A percentile compares a stretch with the other conserved stretches of the same genome.
phyloP scores from a whole-genome alignment of 306 rosid genomes.

The Fagus sylvatica region DNA sequence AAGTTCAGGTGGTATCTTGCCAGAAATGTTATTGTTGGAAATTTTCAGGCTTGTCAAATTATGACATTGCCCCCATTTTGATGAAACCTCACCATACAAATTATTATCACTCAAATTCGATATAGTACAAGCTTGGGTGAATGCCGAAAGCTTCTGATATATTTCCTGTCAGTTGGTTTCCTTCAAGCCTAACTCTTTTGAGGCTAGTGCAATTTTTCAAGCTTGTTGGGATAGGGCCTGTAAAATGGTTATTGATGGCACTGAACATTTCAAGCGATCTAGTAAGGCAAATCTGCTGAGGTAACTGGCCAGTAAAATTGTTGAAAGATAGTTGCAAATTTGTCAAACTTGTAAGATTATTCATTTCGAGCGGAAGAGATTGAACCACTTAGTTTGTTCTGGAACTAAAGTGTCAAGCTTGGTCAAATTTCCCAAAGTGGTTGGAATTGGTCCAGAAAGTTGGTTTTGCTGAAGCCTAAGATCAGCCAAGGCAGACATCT shows the following conservation, averaged over 20 bases:
- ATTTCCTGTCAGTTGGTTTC: slow-evolving; percentile 34
- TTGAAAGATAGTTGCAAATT: neutral
- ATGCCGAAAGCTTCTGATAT: slow-evolving; percentile 35
- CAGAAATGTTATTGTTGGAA: neutral
- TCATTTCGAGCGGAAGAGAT: neutral
- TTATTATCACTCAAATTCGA: slow-evolving; percentile 20
- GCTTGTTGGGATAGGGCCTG: slow-evolving; percentile 8
- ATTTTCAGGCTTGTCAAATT: neutral
- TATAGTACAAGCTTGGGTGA: slow-evolving; percentile 24
- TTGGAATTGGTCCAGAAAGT: too few species aligned
- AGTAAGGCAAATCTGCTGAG: neutral
- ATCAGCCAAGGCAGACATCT: too few species aligned
- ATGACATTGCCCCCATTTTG: neutral
- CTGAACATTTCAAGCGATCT: neutral
- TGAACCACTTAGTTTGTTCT: neutral
- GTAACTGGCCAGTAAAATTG: neutral
- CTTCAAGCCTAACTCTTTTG: slow-evolving; percentile 36
- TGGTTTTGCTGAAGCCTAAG: too few species aligned
- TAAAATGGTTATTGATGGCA: neutral
- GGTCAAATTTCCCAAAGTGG: neutral
- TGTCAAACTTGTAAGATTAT: neutral
- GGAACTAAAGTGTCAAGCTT: neutral
- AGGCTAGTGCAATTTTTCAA: too few species aligned
- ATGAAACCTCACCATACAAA: neutral
- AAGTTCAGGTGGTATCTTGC: neutral